Evolutionary conservation across 371 early-diverging fungal species (phyloP).

Genomic region (Apophysomyces variabilis): DNA sequence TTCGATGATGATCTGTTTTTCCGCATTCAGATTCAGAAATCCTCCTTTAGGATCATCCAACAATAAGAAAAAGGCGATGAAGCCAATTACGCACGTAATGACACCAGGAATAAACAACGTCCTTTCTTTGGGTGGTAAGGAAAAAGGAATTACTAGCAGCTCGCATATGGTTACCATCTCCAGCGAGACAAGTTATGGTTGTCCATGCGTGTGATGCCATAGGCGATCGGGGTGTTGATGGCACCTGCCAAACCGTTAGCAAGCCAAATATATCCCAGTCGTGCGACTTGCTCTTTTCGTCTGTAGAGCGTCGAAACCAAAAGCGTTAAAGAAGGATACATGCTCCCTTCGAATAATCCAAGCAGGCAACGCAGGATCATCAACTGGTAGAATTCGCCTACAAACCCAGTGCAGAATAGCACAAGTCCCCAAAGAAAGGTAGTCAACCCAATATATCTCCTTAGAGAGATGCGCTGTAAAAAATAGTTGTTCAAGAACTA

Average conservation of each 20-base stretch:
- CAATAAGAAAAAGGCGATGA: conserved; percentile 24
- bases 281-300: conserved; percentile 34
- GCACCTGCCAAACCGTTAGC: conserved; percentile 40
- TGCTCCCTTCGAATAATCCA: conserved; percentile 42
- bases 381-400: conserved; percentile 30
- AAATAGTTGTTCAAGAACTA: conserved; percentile 37
- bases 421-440: conserved; percentile 33
- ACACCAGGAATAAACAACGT: conserved; percentile 29
- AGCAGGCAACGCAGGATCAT: conserved; percentile 33
- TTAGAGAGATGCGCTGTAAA: conserved; percentile 27
- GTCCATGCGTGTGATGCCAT: conserved; percentile 51
- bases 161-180: conserved; percentile 47
- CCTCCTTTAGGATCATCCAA: conserved; percentile 30
- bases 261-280: conserved; percentile 30
- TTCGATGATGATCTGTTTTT: conserved; percentile 30
- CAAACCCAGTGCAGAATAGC: conserved; percentile 28
- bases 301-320: conserved; percentile 36
- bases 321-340: conserved; percentile 33
- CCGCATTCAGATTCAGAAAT: conserved; percentile 21
- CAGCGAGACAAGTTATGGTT: conserved; percentile 42
- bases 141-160: neutral
- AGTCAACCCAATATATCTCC: conserved; percentile 25
- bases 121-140: conserved; percentile 12
- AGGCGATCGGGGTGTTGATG: conserved; percentile 59
- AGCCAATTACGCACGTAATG: conserved; percentile 16